A percentile compares a stretch with the other conserved stretches of the same genome.
Evolutionary conservation across 2,329 filamentous ascomycete genomes (phyloP).

Genomic region (Xylariaceae sp.): DNA sequence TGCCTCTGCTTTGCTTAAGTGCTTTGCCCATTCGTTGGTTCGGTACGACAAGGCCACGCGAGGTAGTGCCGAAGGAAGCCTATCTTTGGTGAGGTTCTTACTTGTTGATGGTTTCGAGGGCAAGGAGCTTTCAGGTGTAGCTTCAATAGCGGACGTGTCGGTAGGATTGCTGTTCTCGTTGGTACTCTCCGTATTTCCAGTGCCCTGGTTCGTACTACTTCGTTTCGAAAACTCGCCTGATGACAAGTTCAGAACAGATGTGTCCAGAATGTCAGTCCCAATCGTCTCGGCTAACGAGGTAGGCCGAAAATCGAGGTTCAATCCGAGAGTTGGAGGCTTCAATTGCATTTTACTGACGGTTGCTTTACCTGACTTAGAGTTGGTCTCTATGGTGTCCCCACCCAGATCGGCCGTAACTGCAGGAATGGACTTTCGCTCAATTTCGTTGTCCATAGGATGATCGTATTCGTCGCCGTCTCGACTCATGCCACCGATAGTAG

Average conservation of each 20-base stretch:
- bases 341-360: slow-evolving; percentile 14
- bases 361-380: slow-evolving; percentile 10
- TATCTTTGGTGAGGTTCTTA: slow-evolving; percentile 62
- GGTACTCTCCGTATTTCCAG: slow-evolving; percentile 27
- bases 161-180: slow-evolving; percentile 25
- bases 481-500: slow-evolving; percentile 63
- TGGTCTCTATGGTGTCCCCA: slow-evolving; percentile 25
- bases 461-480: slow-evolving; percentile 48
- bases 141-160: slow-evolving; percentile 28
- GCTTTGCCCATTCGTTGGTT: slow-evolving; percentile 96
- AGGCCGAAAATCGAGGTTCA: slow-evolving; percentile 24
- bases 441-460: slow-evolving; percentile 36
- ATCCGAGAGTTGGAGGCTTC: slow-evolving; percentile 14
- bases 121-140: slow-evolving; percentile 30
- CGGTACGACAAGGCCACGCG: slow-evolving; percentile 82
- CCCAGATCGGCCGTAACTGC: slow-evolving; percentile 51
- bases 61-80: slow-evolving; percentile 74
- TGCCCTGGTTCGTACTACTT: slow-evolving; percentile 31
- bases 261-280: slow-evolving; percentile 38
- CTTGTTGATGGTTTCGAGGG: slow-evolving; percentile 35
- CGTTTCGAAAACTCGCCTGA: slow-evolving; percentile 30
- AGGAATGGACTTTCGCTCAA: slow-evolving; percentile 39
- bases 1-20: slow-evolving; percentile 77
- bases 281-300: slow-evolving; percentile 40
- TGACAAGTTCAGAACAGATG: slow-evolving; percentile 25